Evolutionary conservation across 176 grass and related monocot species (phyloP).

Genomic region (Alopecurus myosuroides): DNA sequence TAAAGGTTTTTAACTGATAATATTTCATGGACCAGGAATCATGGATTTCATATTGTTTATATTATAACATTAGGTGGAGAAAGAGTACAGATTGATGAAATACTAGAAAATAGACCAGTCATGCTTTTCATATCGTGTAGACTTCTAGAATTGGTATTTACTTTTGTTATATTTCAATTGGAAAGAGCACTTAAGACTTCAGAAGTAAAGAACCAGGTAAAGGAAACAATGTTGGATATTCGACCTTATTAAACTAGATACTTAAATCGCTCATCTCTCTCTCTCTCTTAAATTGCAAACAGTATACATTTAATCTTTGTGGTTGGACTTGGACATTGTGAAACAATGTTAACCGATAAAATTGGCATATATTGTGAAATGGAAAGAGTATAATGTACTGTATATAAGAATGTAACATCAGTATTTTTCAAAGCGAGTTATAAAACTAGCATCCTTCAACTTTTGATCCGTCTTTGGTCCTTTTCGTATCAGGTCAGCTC

Average conservation of each 20-base stretch:
- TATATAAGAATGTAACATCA: not conserved
- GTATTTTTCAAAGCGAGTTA: not conserved
- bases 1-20: not conserved
- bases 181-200: not conserved
- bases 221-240: not conserved
- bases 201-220: not conserved
- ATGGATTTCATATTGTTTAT: slow-evolving; percentile 11
- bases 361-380: slow-evolving; percentile 2
- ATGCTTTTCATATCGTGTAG: not conserved
- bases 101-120: slow-evolving; percentile 1
- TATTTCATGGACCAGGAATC: not conserved
- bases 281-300: not conserved
- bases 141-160: not conserved
- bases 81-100: not conserved
- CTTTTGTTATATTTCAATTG: not conserved
- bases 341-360: not conserved
- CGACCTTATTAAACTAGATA: not conserved
- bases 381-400: not conserved
- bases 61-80: slow-evolving; percentile 2
- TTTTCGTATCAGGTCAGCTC: not conserved
- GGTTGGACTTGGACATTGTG: not conserved
- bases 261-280: not conserved
- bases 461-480: not conserved
- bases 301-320: not conserved
- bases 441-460: not conserved